A percentile compares a stretch with the other conserved stretches of the same genome.
Evolutionary conservation across 2,329 filamentous ascomycete species (phyloP).

Genomic region (Epichloe festucae): DNA sequence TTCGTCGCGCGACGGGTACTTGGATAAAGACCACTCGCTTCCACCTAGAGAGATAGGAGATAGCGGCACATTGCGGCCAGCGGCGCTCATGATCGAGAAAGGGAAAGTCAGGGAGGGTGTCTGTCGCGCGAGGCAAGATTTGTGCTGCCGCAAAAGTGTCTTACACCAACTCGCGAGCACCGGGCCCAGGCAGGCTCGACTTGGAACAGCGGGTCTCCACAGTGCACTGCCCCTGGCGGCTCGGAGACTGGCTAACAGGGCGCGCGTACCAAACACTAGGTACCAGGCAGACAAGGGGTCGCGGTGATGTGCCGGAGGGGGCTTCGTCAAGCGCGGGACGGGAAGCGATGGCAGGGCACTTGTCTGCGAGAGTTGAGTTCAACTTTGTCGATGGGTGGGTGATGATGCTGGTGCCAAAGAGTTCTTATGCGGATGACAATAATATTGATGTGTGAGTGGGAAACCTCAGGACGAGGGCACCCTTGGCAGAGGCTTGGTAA

Average conservation of each 20-base stretch:
- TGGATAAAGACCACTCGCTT: slow-evolving; percentile 68
- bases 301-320: not conserved
- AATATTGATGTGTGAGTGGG: not conserved
- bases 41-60: slow-evolving; percentile 74
- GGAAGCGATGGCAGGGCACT: not conserved
- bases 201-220: slow-evolving; percentile 1
- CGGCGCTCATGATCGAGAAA: slow-evolving; percentile 43
- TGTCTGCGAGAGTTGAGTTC: not conserved
- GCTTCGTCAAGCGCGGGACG: not conserved
- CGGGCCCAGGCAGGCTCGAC: slow-evolving; percentile 1
- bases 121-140: slow-evolving; percentile 10
- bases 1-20: slow-evolving; percentile 47
- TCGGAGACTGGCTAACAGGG: slow-evolving; percentile 1
- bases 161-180: slow-evolving; percentile 8
- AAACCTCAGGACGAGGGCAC: not conserved
- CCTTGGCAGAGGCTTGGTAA: not conserved
- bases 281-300: not conserved
- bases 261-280: not conserved
- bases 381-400: not conserved
- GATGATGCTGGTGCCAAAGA: not conserved
- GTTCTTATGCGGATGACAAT: not conserved
- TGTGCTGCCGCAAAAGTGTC: slow-evolving; percentile 7
- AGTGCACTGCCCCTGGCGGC: slow-evolving; percentile 3
- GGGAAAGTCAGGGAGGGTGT: slow-evolving; percentile 10
- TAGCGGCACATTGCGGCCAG: slow-evolving; percentile 58